These are phyloP conservation scores for Solanum virginianum DNA, from an alignment of 257 asterid species.

Conservation along the genomic window DNA sequence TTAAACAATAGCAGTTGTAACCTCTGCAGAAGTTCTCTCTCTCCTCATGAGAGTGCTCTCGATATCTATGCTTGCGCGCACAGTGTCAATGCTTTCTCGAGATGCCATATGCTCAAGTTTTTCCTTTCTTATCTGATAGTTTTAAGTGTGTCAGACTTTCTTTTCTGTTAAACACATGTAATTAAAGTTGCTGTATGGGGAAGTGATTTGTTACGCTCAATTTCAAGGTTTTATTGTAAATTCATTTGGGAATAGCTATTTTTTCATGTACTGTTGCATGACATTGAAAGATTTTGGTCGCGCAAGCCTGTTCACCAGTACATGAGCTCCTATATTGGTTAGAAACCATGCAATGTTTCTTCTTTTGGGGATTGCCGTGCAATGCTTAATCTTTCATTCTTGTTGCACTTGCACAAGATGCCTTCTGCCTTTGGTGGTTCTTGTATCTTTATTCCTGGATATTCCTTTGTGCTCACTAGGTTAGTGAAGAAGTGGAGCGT, in stretches of 20 bases:
- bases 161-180: background rate
- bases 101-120: background rate
- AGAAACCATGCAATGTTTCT: background rate
- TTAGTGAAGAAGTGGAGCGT: slow-evolving; percentile 97
- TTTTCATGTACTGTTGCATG: background rate
- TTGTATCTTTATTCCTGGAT: background rate
- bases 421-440: background rate
- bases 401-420: background rate
- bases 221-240: background rate
- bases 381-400: background rate
- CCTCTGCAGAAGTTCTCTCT: background rate
- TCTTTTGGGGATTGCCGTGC: background rate
- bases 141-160: background rate
- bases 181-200: background rate
- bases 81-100: background rate
- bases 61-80: background rate
- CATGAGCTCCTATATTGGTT: background rate
- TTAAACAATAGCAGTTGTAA: background rate
- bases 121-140: background rate
- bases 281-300: background rate
- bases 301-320: background rate
- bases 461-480: slow-evolving; percentile 37
- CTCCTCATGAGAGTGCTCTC: background rate
- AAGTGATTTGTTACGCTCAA: background rate
- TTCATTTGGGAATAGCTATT: background rate